Evolutionary conservation across 192 early-diverging fungal species (phyloP).

Genomic region (Coemansia sp.): DNA sequence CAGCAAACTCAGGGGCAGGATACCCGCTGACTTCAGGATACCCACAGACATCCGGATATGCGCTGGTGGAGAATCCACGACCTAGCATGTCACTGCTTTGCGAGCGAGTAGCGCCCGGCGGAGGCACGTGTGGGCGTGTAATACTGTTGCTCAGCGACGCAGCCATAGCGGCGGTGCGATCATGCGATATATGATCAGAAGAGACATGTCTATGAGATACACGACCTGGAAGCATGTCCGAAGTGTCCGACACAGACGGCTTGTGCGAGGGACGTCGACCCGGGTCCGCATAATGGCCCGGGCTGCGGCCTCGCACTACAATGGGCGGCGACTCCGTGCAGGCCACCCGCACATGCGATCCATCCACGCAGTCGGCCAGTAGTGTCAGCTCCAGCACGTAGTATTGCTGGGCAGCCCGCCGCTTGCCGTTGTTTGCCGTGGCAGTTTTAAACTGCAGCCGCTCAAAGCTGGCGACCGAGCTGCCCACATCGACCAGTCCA

Average conservation of each 20-base stretch:
- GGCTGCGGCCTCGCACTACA: conserved; percentile 89
- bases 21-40: too few relatives aligned
- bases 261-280: not conserved
- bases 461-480: conserved; percentile 75
- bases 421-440: conserved; percentile 93
- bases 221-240: not conserved
- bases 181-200: too few relatives aligned
- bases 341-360: conserved; percentile 60
- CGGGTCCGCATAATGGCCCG: conserved; percentile 85
- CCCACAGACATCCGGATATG: not conserved
- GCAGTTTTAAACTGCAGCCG: conserved; percentile 96
- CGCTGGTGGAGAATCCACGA: not conserved
- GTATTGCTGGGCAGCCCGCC: conserved; percentile 92
- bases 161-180: not conserved
- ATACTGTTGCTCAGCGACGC: conserved; percentile 10
- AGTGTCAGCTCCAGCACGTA: conserved; percentile 81
- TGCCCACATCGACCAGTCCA: conserved; percentile 10
- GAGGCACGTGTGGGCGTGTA: conserved; percentile 1
- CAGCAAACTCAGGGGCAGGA: not conserved
- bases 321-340: conserved; percentile 71
- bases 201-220: too few relatives aligned
- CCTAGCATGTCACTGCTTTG: not conserved
- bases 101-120: not conserved
- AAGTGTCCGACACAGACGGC: not conserved
- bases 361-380: conserved; percentile 66